A percentile compares a stretch with the other conserved stretches of the same genome.
Evolutionary conservation across 768 basidiomycete genomes (phyloP).

Genomic region (Naganishia vaughanmartiniae): DNA sequence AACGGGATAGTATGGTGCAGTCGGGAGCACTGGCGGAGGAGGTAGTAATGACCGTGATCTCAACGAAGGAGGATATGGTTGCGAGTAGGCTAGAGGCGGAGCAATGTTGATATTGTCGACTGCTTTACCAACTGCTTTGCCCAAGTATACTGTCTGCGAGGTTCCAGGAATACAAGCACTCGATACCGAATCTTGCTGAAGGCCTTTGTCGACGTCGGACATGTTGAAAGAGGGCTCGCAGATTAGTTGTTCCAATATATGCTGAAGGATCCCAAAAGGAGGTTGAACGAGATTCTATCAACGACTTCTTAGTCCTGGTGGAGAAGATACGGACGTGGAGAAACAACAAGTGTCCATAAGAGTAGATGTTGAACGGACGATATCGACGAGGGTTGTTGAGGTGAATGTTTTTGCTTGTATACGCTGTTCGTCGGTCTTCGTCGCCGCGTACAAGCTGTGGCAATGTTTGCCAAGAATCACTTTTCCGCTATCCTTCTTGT

Average conservation of each 20-base stretch:
- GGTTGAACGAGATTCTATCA: constrained; percentile 21
- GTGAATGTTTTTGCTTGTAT: constrained; percentile 9
- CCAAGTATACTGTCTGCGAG: constrained; percentile 6
- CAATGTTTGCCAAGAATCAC: neutral
- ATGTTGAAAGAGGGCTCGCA: constrained; percentile 3
- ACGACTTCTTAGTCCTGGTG: neutral
- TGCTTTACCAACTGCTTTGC: neutral
- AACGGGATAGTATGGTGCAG: neutral
- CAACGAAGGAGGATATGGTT: neutral
- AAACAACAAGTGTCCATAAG: neutral
- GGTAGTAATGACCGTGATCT: neutral
- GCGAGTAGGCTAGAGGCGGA: neutral
- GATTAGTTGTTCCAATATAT: constrained; percentile 5
- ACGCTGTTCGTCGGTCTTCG: constrained; percentile 16
- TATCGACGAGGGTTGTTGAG: neutral
- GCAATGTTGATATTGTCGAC: neutral
- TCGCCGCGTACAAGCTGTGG: constrained; percentile 6
- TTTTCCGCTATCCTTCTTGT: neutral
- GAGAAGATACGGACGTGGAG: neutral
- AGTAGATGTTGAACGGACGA: constrained; percentile 20
- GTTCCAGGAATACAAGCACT: neutral
- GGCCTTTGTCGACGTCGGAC: constrained; percentile 21
- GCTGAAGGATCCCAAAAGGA: constrained; percentile 19
- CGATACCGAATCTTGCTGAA: neutral
- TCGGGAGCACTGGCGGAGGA: neutral